phyloP scores from a whole-genome alignment of 192 early-diverging fungal species.

The Coemansia sp. region DNA sequence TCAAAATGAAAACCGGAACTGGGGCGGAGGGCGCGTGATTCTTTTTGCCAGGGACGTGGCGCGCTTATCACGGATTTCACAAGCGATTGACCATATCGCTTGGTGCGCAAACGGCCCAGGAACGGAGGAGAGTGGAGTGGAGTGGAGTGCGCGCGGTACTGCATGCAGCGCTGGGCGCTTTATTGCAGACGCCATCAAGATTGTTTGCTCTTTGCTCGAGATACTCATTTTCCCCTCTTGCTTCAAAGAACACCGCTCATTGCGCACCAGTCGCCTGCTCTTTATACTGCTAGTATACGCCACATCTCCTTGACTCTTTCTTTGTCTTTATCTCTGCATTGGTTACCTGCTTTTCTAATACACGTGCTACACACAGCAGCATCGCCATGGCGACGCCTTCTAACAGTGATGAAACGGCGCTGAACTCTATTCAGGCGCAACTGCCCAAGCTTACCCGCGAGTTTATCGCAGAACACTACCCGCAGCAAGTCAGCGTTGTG shows the following conservation, averaged over 20 bases:
- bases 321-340: neutral
- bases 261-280: neutral
- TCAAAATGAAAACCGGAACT: neutral
- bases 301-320: neutral
- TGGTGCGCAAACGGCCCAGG: neutral
- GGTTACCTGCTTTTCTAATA: neutral
- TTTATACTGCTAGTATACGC: neutral
- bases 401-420: slow-evolving; percentile 1
- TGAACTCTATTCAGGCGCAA: slow-evolving; percentile 19
- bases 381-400: slow-evolving; percentile 10
- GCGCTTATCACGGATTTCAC: neutral
- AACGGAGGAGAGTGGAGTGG: neutral
- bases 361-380: neutral
- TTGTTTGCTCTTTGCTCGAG: neutral
- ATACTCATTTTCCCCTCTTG: neutral
- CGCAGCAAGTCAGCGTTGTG: slow-evolving; percentile 37
- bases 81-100: neutral
- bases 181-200: neutral
- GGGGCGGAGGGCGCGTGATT: neutral
- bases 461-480: slow-evolving; percentile 52
- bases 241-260: neutral
- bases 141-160: neutral
- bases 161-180: neutral
- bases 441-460: slow-evolving; percentile 43
- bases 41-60: neutral